Percentiles rank a stretch among this genome's conserved stretches.
These are phyloP conservation scores for Fusarium papillatum DNA, from an alignment of 2,329 filamentous ascomycete genomes.

Conservation along the genomic window DNA sequence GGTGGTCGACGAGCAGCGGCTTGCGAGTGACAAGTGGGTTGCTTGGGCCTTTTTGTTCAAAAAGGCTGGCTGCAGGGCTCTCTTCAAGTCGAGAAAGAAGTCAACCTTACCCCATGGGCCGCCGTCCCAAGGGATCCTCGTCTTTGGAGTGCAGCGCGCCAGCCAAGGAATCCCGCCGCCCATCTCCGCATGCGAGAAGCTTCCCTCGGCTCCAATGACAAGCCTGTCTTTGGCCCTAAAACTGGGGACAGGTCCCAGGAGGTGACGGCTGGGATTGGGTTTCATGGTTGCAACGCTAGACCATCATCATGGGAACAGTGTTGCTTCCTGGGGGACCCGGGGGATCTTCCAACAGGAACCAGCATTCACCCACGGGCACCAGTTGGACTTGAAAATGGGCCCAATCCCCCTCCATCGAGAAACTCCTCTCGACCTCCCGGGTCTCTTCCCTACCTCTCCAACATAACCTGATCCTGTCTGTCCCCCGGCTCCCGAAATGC, in stretches of 20 bases:
- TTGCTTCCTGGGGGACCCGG: slow-evolving; percentile 12
- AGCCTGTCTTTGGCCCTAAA: background rate
- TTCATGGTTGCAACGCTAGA: slow-evolving; percentile 6
- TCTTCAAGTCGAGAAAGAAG: background rate
- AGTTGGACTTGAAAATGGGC: slow-evolving; percentile 6
- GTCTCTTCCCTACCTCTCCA: background rate
- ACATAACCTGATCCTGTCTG: background rate
- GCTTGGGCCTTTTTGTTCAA: slow-evolving; percentile 11
- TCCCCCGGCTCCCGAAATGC: background rate
- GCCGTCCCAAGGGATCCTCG: slow-evolving; percentile 7
- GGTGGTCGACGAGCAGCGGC: background rate
- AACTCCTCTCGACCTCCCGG: background rate
- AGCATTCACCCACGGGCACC: background rate
- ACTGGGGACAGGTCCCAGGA: background rate
- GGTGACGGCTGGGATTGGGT: background rate
- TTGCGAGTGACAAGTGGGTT: slow-evolving; percentile 1
- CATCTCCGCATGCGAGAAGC: slow-evolving; percentile 29
- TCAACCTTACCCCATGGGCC: slow-evolving; percentile 10
- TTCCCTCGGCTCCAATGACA: background rate
- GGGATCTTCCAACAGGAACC: slow-evolving; percentile 1
- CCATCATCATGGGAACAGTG: background rate
- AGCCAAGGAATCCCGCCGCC: slow-evolving; percentile 12
- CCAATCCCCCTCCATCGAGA: background rate
- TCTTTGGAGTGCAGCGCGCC: slow-evolving; percentile 4
- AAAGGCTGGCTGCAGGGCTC: background rate